Percentiles rank a stretch among this genome's conserved stretches.
These are phyloP conservation scores for Daedalea quercina DNA, from an alignment of 768 basidiomycete species.

Conservation along the genomic window DNA sequence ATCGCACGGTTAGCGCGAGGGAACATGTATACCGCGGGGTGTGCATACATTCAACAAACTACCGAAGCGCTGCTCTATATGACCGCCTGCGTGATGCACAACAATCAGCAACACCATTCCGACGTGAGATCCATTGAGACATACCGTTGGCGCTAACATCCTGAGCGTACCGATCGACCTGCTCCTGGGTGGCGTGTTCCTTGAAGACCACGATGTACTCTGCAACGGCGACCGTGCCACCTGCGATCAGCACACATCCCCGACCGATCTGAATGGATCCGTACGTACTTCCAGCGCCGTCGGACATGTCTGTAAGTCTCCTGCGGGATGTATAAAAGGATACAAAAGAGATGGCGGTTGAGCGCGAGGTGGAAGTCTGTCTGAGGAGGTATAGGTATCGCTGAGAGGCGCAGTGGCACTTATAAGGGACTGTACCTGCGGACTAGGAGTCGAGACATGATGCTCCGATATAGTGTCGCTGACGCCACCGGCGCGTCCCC, in stretches of 20 bases:
- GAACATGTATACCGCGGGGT: no score
- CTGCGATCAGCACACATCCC: neutral
- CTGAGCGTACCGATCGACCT: conserved; percentile 34
- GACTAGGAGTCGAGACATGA: neutral
- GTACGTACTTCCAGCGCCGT: conserved; percentile 11
- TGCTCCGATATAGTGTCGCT: no score
- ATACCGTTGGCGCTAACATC: conserved; percentile 34
- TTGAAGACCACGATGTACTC: conserved; percentile 56
- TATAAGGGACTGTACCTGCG: neutral
- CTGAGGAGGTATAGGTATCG: neutral
- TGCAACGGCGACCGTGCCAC: conserved; percentile 14
- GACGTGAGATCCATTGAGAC: neutral
- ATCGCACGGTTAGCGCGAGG: no score
- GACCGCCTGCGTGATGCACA: conserved; percentile 39
- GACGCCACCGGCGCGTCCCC: conserved; percentile 1
- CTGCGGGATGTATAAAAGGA: neutral
- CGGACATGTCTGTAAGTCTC: conserved; percentile 12
- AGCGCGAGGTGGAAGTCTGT: neutral
- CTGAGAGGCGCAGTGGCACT: neutral
- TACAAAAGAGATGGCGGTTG: neutral
- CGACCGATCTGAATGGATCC: neutral
- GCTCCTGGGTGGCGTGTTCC: conserved; percentile 30
- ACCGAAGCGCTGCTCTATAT: conserved; percentile 34
- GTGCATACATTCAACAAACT: conserved; percentile 30
- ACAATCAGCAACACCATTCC: no score